phyloP scores from a whole-genome alignment of 306 rosid genomes.

The Dalbergia oliveri region DNA sequence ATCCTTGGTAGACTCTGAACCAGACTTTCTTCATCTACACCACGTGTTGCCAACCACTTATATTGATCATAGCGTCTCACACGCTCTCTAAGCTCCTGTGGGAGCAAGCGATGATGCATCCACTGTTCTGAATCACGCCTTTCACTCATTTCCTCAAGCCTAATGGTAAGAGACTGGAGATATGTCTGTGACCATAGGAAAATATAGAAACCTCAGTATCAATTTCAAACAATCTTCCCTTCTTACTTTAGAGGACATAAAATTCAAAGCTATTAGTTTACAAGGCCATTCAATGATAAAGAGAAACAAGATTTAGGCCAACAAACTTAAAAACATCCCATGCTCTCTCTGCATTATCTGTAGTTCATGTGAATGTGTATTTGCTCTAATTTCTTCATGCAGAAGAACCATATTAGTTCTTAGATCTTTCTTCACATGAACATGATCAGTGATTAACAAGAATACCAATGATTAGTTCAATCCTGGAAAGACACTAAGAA shows the following conservation, averaged over 20 bases:
- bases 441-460: neutral
- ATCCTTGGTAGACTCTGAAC: conserved; percentile 97
- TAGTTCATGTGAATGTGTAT: conserved; percentile 8
- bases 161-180: conserved; percentile 95
- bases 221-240: conserved; percentile 31
- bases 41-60: conserved; percentile 99
- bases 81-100: conserved; percentile 87
- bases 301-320: conserved; percentile 36
- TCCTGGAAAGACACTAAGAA: conserved; percentile 23
- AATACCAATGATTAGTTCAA: conserved; percentile 32
- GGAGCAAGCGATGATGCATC: conserved; percentile 99
- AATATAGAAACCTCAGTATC: conserved; percentile 45
- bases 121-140: conserved; percentile 99
- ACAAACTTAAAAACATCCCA: conserved; percentile 17
- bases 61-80: conserved; percentile 98
- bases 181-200: conserved; percentile 76
- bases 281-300: conserved; percentile 19
- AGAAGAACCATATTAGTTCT: conserved; percentile 22
- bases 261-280: conserved; percentile 25
- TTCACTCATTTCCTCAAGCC: conserved; percentile 99
- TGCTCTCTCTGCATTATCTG: neutral
- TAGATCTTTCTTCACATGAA: conserved; percentile 32
- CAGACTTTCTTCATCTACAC: conserved; percentile 89
- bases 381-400: conserved; percentile 29
- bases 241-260: conserved; percentile 36